Evolutionary conservation across 768 basidiomycete species (phyloP), one percentile per base, ranked within the genome.

Genomic region (Boletus eberwhitei): DNA sequence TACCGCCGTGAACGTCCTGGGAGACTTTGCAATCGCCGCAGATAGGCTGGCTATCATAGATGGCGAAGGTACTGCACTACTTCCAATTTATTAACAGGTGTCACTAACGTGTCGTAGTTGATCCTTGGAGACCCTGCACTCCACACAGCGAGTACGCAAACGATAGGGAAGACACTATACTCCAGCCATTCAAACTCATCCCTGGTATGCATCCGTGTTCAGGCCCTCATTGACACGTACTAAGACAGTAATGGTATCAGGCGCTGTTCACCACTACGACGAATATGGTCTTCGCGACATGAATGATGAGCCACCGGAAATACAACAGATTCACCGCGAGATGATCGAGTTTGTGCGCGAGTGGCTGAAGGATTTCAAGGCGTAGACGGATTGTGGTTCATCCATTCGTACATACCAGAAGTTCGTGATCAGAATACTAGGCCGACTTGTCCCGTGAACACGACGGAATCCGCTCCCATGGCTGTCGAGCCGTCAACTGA

Each of bases 81-180:
- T 16, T 12, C 34, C 37, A 51, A 31, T 34, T 31, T 38, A 17
- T 36, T 17, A 19, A 14, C 19, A 13, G 2, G 19, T 41, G 8
- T 37, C 41, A 34, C 42, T 55, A 11, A 56, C 40, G n/a, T 24
- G 24, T 29, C 17, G 19, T 43, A 90, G 90, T 88, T 32, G 93
- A 96, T 71, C 93, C 93, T 16, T 97, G 93, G 93, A 80, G 87
- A 53, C 91, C 93, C 0, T 84, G 83, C 61, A 92, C 90, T 11
- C 90, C 90, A 0, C 91, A 91, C 66, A 89, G 88, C 59, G 75
- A 80, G 47, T 81, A 89, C 47, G 92, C 93, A 3, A 64, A 72
- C 7, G 76, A 83, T 44, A 77, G 93, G 17, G 68, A 77, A 40
- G 91, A 93, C 69, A 93, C 91, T 1, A 71, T 85, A 16, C 64